Conservation (phyloP, 1,284 basidiomycete genomes). For the Paramarasmius palmivorus region DNA sequence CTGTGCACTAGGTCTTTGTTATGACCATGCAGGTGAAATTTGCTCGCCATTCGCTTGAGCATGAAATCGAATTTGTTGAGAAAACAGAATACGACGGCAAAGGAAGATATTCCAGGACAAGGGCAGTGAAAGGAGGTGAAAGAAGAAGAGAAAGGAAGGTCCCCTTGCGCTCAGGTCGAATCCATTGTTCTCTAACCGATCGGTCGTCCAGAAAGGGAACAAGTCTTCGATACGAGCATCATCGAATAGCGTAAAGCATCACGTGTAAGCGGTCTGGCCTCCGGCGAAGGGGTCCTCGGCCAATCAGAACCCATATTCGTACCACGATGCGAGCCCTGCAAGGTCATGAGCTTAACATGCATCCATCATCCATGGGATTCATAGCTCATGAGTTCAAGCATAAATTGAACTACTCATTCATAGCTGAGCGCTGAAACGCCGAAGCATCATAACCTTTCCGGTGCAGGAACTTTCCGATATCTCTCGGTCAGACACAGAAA, state of each 20-base stretch:
- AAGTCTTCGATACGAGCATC: background rate
- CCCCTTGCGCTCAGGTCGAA: conserved; percentile 5
- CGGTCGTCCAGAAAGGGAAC: conserved; percentile 2
- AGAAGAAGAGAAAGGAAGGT: background rate
- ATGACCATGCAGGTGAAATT: conserved; percentile 31
- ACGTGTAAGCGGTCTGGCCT: too few relatives aligned
- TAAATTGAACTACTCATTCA: too few relatives aligned
- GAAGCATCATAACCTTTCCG: too few relatives aligned
- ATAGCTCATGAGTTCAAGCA: too few relatives aligned
- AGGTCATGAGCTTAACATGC: too few relatives aligned
- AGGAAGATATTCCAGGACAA: background rate
- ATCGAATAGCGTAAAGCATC: background rate
- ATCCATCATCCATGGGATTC: too few relatives aligned
- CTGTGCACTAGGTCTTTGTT: conserved; percentile 15
- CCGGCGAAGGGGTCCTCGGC: too few relatives aligned
- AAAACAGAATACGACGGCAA: conserved; percentile 9
- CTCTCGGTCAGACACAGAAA: too few relatives aligned
- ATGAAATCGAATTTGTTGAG: conserved; percentile 22
- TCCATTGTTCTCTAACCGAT: conserved; percentile 14
- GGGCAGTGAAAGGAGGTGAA: background rate
- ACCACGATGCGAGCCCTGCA: too few relatives aligned
- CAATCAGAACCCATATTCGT: too few relatives aligned
- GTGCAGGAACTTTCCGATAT: too few relatives aligned
- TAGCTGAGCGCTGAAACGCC: too few relatives aligned
- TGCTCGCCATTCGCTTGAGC: conserved; percentile 46